These are phyloP conservation scores for Raffaelea deltoideospora DNA, from an alignment of 2,329 filamentous ascomycete genomes.

Conservation along the genomic window DNA sequence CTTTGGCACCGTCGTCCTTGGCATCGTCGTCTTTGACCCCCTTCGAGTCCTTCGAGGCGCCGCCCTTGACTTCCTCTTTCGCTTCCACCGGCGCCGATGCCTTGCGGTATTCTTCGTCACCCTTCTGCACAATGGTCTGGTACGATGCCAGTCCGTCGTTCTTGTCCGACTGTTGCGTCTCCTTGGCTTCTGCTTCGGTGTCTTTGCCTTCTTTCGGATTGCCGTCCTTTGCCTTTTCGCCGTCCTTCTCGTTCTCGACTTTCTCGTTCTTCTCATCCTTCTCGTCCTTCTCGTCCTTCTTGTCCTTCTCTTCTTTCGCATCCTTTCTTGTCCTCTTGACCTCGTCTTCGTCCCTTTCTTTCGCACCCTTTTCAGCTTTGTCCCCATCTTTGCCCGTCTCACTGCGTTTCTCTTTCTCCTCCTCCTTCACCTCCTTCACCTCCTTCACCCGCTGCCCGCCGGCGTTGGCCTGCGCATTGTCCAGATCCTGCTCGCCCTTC, in stretches of 20 bases:
- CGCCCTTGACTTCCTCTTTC: too few relatives aligned
- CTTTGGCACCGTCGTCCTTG: neutral
- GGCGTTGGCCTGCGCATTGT: conserved; percentile 41
- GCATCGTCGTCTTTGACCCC: neutral
- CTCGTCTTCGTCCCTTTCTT: conserved; percentile 10
- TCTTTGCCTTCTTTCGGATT: too few relatives aligned
- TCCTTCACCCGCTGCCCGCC: conserved; percentile 24
- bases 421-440: conserved; percentile 1
- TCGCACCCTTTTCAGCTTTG: conserved; percentile 10
- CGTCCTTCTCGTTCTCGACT: conserved; percentile 4
- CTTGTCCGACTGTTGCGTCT: neutral
- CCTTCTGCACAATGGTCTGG: conserved; percentile 14
- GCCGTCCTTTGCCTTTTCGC: conserved; percentile 14
- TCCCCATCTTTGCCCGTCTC: conserved; percentile 14
- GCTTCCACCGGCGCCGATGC: conserved; percentile 13
- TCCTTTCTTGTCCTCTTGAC: conserved; percentile 6
- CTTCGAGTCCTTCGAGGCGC: too few relatives aligned
- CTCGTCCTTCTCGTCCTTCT: conserved; percentile 2
- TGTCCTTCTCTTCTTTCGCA: neutral
- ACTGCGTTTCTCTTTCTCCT: conserved; percentile 14
- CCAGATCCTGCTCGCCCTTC: conserved; percentile 38
- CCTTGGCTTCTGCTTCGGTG: too few relatives aligned
- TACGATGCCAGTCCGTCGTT: neutral
- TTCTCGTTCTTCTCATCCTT: conserved; percentile 10
- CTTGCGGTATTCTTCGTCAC: conserved; percentile 16